A percentile compares a stretch with the other conserved stretches of the same genome.
phyloP scores from a whole-genome alignment of 305 asterid species.

The Plantago coronopus region DNA sequence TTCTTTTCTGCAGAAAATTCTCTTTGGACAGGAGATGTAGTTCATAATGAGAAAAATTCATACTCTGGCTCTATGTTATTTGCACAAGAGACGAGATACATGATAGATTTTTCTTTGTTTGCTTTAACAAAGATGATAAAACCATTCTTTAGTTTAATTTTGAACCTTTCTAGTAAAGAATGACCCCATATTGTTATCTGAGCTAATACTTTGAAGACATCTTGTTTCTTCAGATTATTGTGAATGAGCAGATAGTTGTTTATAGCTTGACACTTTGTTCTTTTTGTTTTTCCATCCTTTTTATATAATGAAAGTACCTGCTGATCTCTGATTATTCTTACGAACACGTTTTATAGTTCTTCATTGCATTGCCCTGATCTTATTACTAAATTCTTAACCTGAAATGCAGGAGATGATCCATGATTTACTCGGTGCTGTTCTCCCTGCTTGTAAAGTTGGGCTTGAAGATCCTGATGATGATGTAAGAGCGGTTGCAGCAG shows the following conservation, averaged over 20 bases:
- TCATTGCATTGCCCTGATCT: slow-evolving; percentile 19
- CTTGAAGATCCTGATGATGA: slow-evolving; percentile 99
- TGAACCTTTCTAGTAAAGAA: too few species aligned
- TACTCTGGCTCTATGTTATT: too few species aligned
- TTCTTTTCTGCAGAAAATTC: too few species aligned
- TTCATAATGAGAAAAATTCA: too few species aligned
- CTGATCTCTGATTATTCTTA: neutral
- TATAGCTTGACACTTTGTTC: slow-evolving; percentile 8
- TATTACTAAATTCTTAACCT: slow-evolving; percentile 24
- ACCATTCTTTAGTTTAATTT: too few species aligned
- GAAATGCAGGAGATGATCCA: slow-evolving; percentile 78
- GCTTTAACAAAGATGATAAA: too few species aligned
- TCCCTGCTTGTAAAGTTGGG: slow-evolving; percentile 94
- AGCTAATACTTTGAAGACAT: neutral
- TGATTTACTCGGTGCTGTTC: slow-evolving; percentile 68
- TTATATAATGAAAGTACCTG: neutral
- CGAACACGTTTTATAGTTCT: neutral
- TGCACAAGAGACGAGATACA: too few species aligned
- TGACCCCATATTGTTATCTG: too few species aligned
- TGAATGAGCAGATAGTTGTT: neutral
- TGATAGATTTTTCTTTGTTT: too few species aligned
- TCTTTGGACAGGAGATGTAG: too few species aligned
- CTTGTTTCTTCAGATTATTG: neutral
- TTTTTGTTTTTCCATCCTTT: neutral
- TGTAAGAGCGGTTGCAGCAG: slow-evolving; percentile 99